phyloP scores from a whole-genome alignment of 2,329 filamentous ascomycete genomes.

The Calonectria ilicicola region DNA sequence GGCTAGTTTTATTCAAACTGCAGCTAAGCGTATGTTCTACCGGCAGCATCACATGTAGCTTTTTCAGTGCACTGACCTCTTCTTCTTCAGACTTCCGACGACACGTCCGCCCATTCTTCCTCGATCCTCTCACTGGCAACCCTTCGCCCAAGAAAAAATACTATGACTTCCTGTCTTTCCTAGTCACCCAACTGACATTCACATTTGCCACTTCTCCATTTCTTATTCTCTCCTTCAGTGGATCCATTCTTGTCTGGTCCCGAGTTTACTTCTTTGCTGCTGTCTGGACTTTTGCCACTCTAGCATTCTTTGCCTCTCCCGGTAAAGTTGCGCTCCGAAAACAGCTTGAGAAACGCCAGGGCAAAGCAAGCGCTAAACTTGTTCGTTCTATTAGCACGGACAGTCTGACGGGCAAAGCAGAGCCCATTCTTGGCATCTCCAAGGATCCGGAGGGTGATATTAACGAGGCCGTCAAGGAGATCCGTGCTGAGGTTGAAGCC shows the following conservation, averaged over 20 bases:
- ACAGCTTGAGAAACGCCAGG: conserved; percentile 69
- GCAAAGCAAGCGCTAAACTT: conserved; percentile 58
- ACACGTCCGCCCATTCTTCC: conserved; percentile 90
- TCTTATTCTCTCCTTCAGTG: conserved; percentile 79
- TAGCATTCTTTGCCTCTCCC: conserved; percentile 84
- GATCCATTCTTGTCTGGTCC: conserved; percentile 81
- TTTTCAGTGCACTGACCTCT: conserved; percentile 11
- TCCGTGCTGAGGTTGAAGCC: conserved; percentile 77
- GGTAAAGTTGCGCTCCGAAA: conserved; percentile 72
- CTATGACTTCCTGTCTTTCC: conserved; percentile 83
- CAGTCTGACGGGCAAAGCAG: conserved; percentile 60
- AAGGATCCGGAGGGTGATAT: conserved; percentile 81
- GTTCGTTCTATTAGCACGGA: conserved; percentile 68
- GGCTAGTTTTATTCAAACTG: conserved; percentile 91
- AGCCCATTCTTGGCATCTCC: conserved; percentile 82
- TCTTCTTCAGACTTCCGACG: conserved; percentile 81
- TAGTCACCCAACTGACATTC: conserved; percentile 85
- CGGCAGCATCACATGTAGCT: background rate
- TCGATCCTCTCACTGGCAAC: conserved; percentile 79
- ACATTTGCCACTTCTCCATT: conserved; percentile 88
- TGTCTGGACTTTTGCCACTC: conserved; percentile 71
- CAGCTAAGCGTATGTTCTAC: conserved; percentile 85
- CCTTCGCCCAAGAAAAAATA: conserved; percentile 81
- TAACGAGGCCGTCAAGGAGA: conserved; percentile 81
- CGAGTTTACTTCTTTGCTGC: conserved; percentile 91